A percentile compares a stretch with the other conserved stretches of the same genome.
These are phyloP conservation scores for Xanthoconium stramineum DNA, from an alignment of 768 basidiomycete species.

Conservation along the genomic window DNA sequence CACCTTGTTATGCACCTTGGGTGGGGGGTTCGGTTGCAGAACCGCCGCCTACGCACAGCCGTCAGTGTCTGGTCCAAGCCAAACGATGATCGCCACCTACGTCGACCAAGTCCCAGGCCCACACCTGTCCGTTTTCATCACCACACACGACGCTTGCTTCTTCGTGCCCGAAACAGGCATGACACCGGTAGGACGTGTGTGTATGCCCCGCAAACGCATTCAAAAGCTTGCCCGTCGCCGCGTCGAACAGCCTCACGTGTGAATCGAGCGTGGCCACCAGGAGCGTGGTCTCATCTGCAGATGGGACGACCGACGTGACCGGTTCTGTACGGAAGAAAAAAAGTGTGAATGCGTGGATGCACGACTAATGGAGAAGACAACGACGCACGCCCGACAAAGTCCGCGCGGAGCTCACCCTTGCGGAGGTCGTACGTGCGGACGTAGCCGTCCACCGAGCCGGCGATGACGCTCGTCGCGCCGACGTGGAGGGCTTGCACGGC, in stretches of 20 bases:
- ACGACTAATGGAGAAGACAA: background rate
- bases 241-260: conserved; percentile 83
- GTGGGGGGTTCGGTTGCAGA: conserved; percentile 69
- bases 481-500: conserved; percentile 79
- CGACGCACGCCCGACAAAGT: conserved; percentile 84
- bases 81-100: conserved; percentile 41
- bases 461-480: conserved; percentile 59
- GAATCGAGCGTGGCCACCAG: conserved; percentile 84
- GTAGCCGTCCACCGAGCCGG: conserved; percentile 89
- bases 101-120: conserved; percentile 92
- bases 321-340: conserved; percentile 53
- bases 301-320: conserved; percentile 78
- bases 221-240: conserved; percentile 73
- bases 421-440: conserved; percentile 94
- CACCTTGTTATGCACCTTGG: conserved; percentile 75
- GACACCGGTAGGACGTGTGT: conserved; percentile 73
- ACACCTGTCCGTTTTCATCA: conserved; percentile 85
- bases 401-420: conserved; percentile 84
- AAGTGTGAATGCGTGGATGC: background rate
- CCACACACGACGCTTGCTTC: conserved; percentile 84
- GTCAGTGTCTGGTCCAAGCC: conserved; percentile 1
- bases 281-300: conserved; percentile 75
- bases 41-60: conserved; percentile 56
- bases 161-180: conserved; percentile 77
- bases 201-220: conserved; percentile 81